phyloP scores from a whole-genome alignment of 495 filamentous ascomycete genomes.

The Neurospora africana region DNA sequence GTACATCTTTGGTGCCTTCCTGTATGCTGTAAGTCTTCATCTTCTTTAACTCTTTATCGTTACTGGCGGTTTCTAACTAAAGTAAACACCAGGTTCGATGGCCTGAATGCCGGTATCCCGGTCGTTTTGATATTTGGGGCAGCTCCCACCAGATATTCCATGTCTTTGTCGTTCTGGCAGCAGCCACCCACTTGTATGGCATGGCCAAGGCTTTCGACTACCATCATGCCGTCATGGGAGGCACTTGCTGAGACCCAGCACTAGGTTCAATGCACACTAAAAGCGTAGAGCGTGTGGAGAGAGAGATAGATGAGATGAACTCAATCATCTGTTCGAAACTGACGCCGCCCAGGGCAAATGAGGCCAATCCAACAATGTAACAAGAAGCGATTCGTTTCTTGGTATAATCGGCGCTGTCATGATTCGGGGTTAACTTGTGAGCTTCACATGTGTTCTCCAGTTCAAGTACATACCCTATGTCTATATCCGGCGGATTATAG shows the following conservation, averaged over 20 bases:
- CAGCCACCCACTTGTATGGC: conserved; percentile 51
- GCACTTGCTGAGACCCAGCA: conserved; percentile 15
- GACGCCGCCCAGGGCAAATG: background rate
- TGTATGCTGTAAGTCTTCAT: conserved; percentile 52
- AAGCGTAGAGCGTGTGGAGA: background rate
- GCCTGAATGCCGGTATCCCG: conserved; percentile 54
- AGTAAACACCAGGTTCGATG: conserved; percentile 29
- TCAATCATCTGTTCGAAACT: background rate
- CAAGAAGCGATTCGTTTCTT: background rate
- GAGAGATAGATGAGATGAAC: background rate
- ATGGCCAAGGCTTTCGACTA: conserved; percentile 44
- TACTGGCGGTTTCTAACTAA: background rate
- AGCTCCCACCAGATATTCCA: conserved; percentile 77
- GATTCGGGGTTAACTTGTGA: background rate
- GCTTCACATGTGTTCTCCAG: background rate
- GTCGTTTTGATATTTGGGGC: conserved; percentile 64
- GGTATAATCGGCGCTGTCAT: background rate
- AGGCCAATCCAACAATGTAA: too few species aligned
- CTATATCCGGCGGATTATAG: background rate
- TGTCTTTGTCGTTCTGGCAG: conserved; percentile 57
- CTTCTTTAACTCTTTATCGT: background rate
- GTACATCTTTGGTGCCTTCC: conserved; percentile 74
- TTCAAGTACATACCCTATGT: background rate
- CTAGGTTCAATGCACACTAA: background rate
- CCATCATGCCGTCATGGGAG: conserved; percentile 31